Base-by-base conservation (phyloP, 1,284 basidiomycete genomes). In the Ganoderma sinense region DNA sequence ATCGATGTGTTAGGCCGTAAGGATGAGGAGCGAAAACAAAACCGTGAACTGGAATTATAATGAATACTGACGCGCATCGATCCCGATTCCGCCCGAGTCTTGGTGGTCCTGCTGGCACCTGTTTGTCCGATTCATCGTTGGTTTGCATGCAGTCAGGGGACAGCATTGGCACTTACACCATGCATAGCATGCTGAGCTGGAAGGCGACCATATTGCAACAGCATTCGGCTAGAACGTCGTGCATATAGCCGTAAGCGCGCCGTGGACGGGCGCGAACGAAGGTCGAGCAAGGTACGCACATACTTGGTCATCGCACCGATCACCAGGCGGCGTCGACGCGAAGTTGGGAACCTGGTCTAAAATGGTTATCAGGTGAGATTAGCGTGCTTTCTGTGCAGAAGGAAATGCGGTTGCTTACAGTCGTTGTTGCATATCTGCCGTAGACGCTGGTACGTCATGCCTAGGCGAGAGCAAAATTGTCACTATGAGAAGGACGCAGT, bases 161-260 rank as follows among this genome's bases (percentile, higher is more conserved):
- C 29, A 53, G 29, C n/a, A 2, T 2, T 8, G 36, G 40, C 3
- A 39, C 71, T 58, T 23, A 72, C 71, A 67, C 67, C 68, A 69
- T 69, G 55, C 71, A 72, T 29, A 72, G 59, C 71, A 72, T 72
- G 59, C 71, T 72, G 39, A 72, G 65, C 5, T 68, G 66, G 33
- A 61, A 72, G 2, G 71, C 68, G 20, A 72, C 64, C 4, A 58
- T 53, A 18, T 72, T 72, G 64, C 71, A 72, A 41, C 71, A 72
- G n/a, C 71, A 72, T 41, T 56, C 29, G 16, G 68, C 71, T 72
- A 26, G 10, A 13, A 20, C 5, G 14, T 13, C 5, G 16, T 13
- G 29, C 20, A 14, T 29, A 18, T 18, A 18, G 6, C 23, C 36
- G 36, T 36, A 36, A 36, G 2, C 2, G 36, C 26, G 11, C 3